These are phyloP conservation scores for Hirschfeldia incana DNA, from an alignment of 345 rosid genomes.

Conservation along the genomic window DNA sequence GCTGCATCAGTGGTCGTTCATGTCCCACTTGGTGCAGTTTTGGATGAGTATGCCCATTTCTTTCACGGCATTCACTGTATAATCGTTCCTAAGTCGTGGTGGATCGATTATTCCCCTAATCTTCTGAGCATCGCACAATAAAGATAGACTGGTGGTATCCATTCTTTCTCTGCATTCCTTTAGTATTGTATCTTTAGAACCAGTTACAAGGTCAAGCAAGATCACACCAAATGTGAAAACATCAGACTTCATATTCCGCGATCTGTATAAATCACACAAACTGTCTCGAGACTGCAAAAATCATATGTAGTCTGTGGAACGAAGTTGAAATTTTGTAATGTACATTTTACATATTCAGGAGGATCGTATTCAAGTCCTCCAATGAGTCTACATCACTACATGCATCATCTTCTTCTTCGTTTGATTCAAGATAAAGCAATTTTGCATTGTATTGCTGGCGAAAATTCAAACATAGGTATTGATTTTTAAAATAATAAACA, in stretches of 20 bases:
- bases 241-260: not conserved
- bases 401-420: not conserved
- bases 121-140: not conserved
- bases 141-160: not conserved
- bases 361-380: not conserved
- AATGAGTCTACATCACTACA: not conserved
- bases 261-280: not conserved
- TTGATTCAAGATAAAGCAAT: not conserved
- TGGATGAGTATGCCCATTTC: conserved; percentile 4
- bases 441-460: not conserved
- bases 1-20: conserved; percentile 17
- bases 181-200: not conserved
- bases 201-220: not conserved
- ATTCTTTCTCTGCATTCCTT: not conserved
- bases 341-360: not conserved
- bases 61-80: not conserved
- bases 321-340: not conserved
- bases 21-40: not conserved
- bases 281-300: not conserved
- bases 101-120: not conserved
- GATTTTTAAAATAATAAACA: not conserved
- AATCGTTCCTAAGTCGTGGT: not conserved
- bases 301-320: not conserved
- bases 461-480: not conserved
- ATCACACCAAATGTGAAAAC: conserved; percentile 2